Percentiles rank a stretch among this genome's conserved stretches.
Conservation (phyloP, 78 protist genomes). For the Carpediemonas membranifera region DNA sequence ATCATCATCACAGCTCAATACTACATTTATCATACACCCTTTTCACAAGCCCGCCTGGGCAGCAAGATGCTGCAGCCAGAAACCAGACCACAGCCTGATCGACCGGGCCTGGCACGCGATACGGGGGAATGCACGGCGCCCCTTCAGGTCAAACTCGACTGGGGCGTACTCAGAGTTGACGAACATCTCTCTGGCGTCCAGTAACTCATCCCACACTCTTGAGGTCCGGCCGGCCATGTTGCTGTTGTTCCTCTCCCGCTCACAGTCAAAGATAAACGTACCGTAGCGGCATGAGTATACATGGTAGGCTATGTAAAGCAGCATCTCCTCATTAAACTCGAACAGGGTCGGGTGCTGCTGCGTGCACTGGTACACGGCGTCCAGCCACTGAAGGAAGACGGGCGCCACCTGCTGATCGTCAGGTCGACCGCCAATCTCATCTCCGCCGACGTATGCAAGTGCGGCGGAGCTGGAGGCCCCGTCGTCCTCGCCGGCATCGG, state of each 20-base stretch:
- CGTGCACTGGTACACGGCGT: conserved; percentile 37
- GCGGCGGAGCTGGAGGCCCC: no score
- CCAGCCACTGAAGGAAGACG: conserved; percentile 47
- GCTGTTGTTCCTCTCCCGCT: not conserved
- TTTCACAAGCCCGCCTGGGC: no score
- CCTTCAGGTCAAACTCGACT: no score
- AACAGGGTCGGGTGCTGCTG: conserved; percentile 38
- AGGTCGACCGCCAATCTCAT: not conserved
- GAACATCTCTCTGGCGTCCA: not conserved
- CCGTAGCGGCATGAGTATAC: conserved; percentile 37
- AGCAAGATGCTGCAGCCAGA: no score
- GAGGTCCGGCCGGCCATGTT: not conserved
- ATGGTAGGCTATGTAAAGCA: conserved; percentile 18
- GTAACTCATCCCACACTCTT: not conserved
- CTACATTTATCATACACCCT: no score
- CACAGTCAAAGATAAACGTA: conserved; percentile 28
- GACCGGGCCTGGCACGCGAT: no score
- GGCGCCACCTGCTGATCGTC: conserved; percentile 17
- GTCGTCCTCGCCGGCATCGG: no score
- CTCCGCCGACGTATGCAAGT: no score
- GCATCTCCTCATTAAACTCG: conserved; percentile 33
- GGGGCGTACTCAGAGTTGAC: not conserved
- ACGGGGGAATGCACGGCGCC: no score
- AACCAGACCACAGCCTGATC: no score
- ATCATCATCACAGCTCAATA: no score